These are phyloP conservation scores for Babesia ovis DNA, from an alignment of 169 alveolate species.

Conservation along the genomic window DNA sequence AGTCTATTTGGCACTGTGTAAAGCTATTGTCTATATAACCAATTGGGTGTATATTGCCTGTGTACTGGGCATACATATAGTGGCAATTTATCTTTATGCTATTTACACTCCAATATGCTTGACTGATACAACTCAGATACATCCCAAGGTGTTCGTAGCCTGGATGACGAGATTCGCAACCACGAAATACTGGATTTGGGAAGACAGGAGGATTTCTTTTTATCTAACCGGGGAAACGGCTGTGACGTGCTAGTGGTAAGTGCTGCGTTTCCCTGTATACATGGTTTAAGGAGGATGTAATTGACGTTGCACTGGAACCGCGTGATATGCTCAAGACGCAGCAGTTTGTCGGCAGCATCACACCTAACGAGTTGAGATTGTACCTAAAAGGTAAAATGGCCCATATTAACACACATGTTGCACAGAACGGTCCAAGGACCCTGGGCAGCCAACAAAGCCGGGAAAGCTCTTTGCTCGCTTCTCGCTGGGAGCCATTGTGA, in stretches of 20 bases:
- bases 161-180: conserved; percentile 59
- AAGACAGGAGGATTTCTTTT: conserved; percentile 10
- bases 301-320: conserved; percentile 63
- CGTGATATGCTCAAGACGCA: conserved; percentile 61
- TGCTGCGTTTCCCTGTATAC: no score
- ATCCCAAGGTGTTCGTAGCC: conserved; percentile 39
- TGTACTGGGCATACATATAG: background rate
- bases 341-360: conserved; percentile 43
- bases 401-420: background rate
- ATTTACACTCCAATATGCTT: no score
- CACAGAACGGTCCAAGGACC: conserved; percentile 14
- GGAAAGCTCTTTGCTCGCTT: conserved; percentile 60
- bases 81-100: background rate
- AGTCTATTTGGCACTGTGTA: conserved; percentile 1
- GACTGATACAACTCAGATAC: conserved; percentile 25
- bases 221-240: conserved; percentile 6
- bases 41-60: no score
- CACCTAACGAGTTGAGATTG: conserved; percentile 43
- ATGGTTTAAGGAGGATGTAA: conserved; percentile 39
- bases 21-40: no score
- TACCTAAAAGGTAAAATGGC: conserved; percentile 21
- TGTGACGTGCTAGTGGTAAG: conserved; percentile 55
- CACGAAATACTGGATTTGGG: conserved; percentile 54
- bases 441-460: conserved; percentile 12
- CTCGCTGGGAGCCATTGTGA: conserved; percentile 45